Base-by-base conservation (phyloP, 345 rosid species). In the Eucalyptus pauciflora region DNA sequence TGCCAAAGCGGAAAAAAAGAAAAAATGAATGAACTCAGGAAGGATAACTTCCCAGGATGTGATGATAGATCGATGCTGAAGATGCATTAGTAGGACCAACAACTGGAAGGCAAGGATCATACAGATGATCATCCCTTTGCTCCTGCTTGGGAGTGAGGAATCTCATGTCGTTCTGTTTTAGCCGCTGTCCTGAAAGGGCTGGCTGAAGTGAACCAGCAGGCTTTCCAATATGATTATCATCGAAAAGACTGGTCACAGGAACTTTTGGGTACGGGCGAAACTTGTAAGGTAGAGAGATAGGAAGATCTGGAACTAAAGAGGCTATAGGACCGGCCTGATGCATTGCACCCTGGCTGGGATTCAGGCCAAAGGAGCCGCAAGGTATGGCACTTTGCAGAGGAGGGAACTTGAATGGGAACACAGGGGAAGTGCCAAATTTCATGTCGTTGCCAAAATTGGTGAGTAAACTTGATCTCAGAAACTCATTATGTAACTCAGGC, bases 361-460 rank as follows among this genome's bases (percentile, higher is more conserved):
- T 91, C 86, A 92, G 90, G 67, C 93, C 95, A 79, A 89, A 93
- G 10, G 93, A 88, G 33, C 91, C 87, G 29, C 91, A 92, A 24
- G 93, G 90, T 62, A 91, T 58, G 80, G 88, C 37, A 27, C 90
- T 90, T 52, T 88, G 93, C 76, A 93, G 41, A 86, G 93, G 51
- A 52, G 95, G 94, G 87, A 91, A 93, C 86, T 93, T 94, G 94
- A 93, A 67, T 25, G 93, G 93, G 91, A 92, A 95, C 89, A 93
- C 50, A 31, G 94, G 87, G 87, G 93, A 87, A 46, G 91, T 50
- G 8, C 93, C 93, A 64, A 90, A 91, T 88, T 89, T 95, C 93
- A 94, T 90, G 46, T 94, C 96, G 31, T 89, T 91, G 85, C 89
- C 89, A 50, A 92, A 91, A 88, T 91, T 93, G 76, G 92, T 91